Base-by-base conservation (phyloP, 192 early-diverging fungal genomes). In the Coemansia sp. region DNA sequence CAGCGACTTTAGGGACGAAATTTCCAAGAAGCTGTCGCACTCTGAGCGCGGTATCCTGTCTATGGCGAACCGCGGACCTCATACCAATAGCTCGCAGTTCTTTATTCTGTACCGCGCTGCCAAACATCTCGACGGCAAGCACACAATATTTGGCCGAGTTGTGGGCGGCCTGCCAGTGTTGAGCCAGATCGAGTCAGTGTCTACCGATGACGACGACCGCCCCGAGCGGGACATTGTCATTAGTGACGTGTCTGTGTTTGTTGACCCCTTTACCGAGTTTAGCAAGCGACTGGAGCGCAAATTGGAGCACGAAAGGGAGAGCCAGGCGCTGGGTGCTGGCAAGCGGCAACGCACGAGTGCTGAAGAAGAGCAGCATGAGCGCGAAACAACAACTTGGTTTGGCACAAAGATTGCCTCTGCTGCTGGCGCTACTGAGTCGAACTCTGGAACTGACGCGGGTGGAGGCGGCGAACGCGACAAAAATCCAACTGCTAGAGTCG, bases 1-100 rank as follows among this genome's bases (percentile, higher is more conserved):
- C 38, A 33, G 26, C 16, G 84, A 84, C 26, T 93, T 93, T 58
- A 75, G 77, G 21, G 90, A 92, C 76, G 92, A 93, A 60, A 82
- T 92, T 52, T 73, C 70, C 42, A 82, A 86, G 31, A 89, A 85
- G 53, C 67, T 91, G 34, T 86, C 86, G 13, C 97, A 98, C 68
- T 85, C 89, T 21, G 87, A 77, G 21, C 86, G 93, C 21, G 97
- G 96, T 6, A 75, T 96, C 14, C 82, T 99, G 41, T 91, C 89
- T 25, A 98, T 99, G 96, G 97, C 97, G 3, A 99, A 99, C 78
- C 86, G 87, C 28, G 97, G 97, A 18, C 88, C 89, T 37, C 85
- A 93, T 48, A 98, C 96, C 20, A 99, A 99, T 70, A 80, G 83
- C 11, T 94, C 92, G 1, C 59, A 64, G 67, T 72, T 73, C 61